Evolutionary conservation across 305 asterid genomes (phyloP).

Genomic region (Petunia hybrid): DNA sequence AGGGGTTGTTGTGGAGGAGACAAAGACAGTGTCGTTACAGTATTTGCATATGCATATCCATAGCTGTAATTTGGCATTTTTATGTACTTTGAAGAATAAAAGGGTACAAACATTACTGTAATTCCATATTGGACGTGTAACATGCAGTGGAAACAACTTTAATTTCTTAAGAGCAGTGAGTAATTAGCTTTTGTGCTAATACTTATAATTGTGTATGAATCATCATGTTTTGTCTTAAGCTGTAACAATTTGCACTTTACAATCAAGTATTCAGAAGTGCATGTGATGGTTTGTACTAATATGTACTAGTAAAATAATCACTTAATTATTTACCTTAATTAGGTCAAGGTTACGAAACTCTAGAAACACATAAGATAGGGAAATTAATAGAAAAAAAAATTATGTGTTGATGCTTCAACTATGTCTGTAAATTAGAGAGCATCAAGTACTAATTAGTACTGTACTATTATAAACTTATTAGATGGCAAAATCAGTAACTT

Average conservation of each 20-base stretch:
- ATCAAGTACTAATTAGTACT: slow-evolving; percentile 18
- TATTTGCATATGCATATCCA: background rate
- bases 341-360: background rate
- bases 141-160: slow-evolving; percentile 25
- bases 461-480: background rate
- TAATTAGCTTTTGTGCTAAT: slow-evolving; percentile 13
- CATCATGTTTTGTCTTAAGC: slow-evolving; percentile 32
- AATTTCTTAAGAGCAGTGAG: background rate
- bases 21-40: slow-evolving; percentile 22
- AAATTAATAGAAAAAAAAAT: background rate
- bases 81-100: background rate
- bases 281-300: slow-evolving; percentile 25
- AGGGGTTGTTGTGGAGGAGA: background rate
- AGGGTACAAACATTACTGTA: slow-evolving; percentile 5
- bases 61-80: slow-evolving; percentile 24
- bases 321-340: background rate
- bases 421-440: slow-evolving; percentile 21
- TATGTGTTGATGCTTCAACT: background rate
- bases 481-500: background rate
- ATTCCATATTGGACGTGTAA: slow-evolving; percentile 29
- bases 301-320: background rate
- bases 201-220: slow-evolving; percentile 15
- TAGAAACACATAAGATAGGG: background rate
- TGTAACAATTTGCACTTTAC: slow-evolving; percentile 1
- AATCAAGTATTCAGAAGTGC: slow-evolving; percentile 25